Percentiles rank a stretch among this genome's conserved stretches.
Evolutionary conservation across 2,329 filamentous ascomycete genomes (phyloP).

Genomic region (Mollisiaceae sp.): DNA sequence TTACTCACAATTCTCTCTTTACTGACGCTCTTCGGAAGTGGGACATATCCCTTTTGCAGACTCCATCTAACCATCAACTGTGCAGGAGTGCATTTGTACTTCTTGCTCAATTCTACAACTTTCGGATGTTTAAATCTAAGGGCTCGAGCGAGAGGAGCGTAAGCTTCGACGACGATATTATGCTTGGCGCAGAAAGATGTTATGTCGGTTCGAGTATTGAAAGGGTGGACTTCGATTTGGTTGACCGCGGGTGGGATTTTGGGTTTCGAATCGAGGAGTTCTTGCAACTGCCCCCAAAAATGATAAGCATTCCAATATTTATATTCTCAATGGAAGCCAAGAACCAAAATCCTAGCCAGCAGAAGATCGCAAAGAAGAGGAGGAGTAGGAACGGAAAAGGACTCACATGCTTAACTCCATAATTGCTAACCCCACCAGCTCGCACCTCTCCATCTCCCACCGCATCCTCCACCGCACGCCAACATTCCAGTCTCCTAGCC

Average conservation of each 20-base stretch:
- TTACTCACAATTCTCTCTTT: conserved; percentile 69
- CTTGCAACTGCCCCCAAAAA: conserved; percentile 32
- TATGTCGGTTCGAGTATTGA: conserved; percentile 75
- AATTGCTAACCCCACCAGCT: conserved; percentile 79
- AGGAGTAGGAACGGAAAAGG: not conserved
- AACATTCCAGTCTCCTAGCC: conserved; percentile 70
- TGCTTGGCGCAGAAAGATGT: conserved; percentile 68
- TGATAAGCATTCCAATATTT: not conserved
- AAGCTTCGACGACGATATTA: conserved; percentile 76
- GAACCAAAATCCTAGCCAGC: not conserved
- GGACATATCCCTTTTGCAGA: conserved; percentile 74
- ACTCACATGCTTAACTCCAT: conserved; percentile 73
- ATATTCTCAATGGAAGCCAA: not conserved
- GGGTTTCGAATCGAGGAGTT: conserved; percentile 45
- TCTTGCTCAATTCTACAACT: conserved; percentile 65
- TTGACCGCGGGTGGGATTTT: conserved; percentile 72
- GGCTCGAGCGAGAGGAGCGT: conserved; percentile 76
- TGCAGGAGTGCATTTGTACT: conserved; percentile 72
- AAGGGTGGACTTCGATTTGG: conserved; percentile 83
- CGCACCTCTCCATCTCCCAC: conserved; percentile 72
- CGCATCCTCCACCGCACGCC: conserved; percentile 78
- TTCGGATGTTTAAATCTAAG: conserved; percentile 71
- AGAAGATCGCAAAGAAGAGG: too few species aligned
- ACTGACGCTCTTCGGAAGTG: conserved; percentile 74
- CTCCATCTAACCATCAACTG: conserved; percentile 81